Evolutionary conservation across 768 basidiomycete species (phyloP).

Genomic region (Naganishia antarctica): DNA sequence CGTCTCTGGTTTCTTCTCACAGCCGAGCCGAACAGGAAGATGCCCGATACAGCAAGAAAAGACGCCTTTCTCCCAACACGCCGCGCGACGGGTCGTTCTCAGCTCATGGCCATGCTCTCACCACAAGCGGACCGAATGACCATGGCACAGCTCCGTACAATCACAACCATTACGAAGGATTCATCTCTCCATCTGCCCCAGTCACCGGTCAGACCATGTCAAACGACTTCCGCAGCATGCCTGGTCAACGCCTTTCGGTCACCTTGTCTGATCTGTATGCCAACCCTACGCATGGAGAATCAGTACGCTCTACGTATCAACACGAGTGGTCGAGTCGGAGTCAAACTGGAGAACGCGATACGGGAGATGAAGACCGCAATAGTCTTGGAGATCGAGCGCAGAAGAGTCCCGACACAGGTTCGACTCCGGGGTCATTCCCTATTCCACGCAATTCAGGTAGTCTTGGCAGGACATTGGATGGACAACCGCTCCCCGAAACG

Average conservation of each 20-base stretch:
- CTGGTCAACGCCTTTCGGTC: not conserved
- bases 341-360: constrained; percentile 8
- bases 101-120: too few relatives aligned
- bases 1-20: too few relatives aligned
- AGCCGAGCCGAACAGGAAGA: too few relatives aligned
- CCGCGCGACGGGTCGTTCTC: not conserved
- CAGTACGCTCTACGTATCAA: constrained; percentile 14
- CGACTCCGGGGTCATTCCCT: too few relatives aligned
- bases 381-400: too few relatives aligned
- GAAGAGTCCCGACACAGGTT: not conserved
- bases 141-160: too few relatives aligned
- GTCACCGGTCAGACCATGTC: too few relatives aligned
- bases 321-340: constrained; percentile 15
- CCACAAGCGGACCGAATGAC: too few relatives aligned
- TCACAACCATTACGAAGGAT: not conserved
- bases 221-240: too few relatives aligned
- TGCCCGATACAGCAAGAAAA: not conserved
- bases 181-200: not conserved
- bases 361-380: not conserved
- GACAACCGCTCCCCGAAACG: too few relatives aligned
- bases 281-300: not conserved
- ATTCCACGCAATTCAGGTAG: too few relatives aligned
- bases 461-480: too few relatives aligned
- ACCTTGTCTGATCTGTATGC: constrained; percentile 11
- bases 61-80: not conserved